Evolutionary conservation across 177 flowering plant species (phyloP).

Genomic region (Telopea speciosissima): DNA sequence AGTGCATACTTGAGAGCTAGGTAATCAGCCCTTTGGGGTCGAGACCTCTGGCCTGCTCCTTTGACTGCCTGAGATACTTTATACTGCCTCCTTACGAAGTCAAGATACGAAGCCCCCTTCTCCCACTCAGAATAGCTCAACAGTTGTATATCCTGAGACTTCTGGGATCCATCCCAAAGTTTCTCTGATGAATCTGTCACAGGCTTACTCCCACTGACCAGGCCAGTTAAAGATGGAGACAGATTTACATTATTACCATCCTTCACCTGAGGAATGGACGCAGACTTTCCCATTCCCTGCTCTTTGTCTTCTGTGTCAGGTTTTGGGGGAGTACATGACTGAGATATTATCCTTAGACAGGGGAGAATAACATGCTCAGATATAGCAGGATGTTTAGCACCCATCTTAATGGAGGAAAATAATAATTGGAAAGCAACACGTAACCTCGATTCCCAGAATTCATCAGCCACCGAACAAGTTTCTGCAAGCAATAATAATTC

Average conservation of each 20-base stretch:
- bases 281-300: conserved; percentile 41
- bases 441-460: conserved; percentile 95
- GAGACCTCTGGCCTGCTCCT: conserved; percentile 52
- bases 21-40: conserved; percentile 67
- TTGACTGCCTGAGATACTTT: conserved; percentile 72
- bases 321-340: conserved; percentile 98
- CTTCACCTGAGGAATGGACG: conserved; percentile 31
- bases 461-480: conserved; percentile 88
- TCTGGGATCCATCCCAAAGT: conserved; percentile 64
- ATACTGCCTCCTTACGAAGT: conserved; percentile 96
- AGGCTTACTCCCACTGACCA: conserved; percentile 41
- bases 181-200: conserved; percentile 48
- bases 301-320: conserved; percentile 76
- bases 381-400: conserved; percentile 94
- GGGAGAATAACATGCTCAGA: conserved; percentile 98
- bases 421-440: conserved; percentile 89
- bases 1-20: conserved; percentile 86
- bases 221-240: conserved; percentile 36
- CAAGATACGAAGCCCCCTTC: conserved; percentile 93
- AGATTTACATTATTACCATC: conserved; percentile 43
- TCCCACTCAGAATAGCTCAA: conserved; percentile 98
- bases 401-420: conserved; percentile 85
- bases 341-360: conserved; percentile 83
- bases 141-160: conserved; percentile 75
- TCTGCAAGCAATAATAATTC: conserved; percentile 91